Evolutionary conservation across 108 stramenopile genomes (phyloP).

Genomic region (Fragilaria crotonensis): DNA sequence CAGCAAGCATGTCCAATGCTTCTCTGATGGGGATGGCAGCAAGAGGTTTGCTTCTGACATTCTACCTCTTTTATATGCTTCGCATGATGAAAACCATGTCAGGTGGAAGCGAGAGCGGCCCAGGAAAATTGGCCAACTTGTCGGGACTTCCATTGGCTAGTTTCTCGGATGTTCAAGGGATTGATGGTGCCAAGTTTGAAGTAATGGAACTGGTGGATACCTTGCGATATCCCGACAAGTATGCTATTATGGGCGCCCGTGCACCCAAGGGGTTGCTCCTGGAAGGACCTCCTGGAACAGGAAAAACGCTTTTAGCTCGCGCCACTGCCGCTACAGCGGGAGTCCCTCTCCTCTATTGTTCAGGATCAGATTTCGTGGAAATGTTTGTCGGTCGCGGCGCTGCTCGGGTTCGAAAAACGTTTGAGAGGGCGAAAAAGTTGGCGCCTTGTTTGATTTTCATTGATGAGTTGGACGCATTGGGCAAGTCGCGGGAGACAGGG

Average conservation of each 20-base stretch:
- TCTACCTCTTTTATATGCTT: conserved; percentile 58
- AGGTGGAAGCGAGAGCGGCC: conserved; percentile 33
- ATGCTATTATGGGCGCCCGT: conserved; percentile 77
- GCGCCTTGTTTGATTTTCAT: conserved; percentile 81
- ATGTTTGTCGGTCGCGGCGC: conserved; percentile 92
- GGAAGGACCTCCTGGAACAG: conserved; percentile 70
- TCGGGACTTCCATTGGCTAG: conserved; percentile 40
- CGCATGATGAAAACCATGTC: conserved; percentile 57
- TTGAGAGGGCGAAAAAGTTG: conserved; percentile 55
- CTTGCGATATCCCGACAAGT: conserved; percentile 73
- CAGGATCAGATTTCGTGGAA: conserved; percentile 77
- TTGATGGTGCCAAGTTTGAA: conserved; percentile 75
- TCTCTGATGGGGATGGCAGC: conserved; percentile 24
- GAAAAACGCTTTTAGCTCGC: conserved; percentile 77
- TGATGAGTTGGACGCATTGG: conserved; percentile 84
- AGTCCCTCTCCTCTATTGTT: conserved; percentile 79
- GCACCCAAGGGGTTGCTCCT: conserved; percentile 77
- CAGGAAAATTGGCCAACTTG: conserved; percentile 56
- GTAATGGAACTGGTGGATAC: conserved; percentile 87
- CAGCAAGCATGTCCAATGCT: conserved; percentile 37
- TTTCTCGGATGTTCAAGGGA: conserved; percentile 82
- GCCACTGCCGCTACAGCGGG: conserved; percentile 82
- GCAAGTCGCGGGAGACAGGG: conserved; percentile 62
- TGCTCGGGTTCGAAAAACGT: conserved; percentile 84
- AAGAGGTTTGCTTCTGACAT: conserved; percentile 34